Evolutionary conservation across 2,329 filamentous ascomycete genomes (phyloP).

Genomic region (Penicillium polonicum): DNA sequence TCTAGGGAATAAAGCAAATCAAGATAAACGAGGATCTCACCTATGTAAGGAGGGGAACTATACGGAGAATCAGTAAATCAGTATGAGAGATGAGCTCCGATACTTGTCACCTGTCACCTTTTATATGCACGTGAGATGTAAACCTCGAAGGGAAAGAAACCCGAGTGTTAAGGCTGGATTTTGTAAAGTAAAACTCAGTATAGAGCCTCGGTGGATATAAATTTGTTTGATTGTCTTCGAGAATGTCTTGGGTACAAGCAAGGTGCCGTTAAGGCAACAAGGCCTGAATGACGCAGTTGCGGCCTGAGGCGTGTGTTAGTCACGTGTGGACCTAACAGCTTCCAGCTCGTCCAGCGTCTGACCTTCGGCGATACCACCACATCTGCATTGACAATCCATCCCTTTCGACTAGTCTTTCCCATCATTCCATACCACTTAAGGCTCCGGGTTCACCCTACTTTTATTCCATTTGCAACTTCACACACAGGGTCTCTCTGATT

Average conservation of each 20-base stretch:
- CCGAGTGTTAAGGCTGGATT: not conserved
- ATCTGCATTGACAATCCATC: constrained; percentile 18
- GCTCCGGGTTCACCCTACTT: not conserved
- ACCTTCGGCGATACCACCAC: constrained; percentile 20
- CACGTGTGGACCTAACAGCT: constrained; percentile 27
- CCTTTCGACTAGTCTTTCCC: constrained; percentile 11
- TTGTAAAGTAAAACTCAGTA: not conserved
- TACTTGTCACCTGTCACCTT: not conserved
- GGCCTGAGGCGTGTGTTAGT: constrained; percentile 15
- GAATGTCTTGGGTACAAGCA: not conserved
- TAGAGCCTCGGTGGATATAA: not conserved
- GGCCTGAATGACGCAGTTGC: constrained; percentile 15
- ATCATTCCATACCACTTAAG: constrained; percentile 1
- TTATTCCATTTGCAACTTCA: not conserved
- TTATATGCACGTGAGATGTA: not conserved
- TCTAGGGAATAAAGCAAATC: not conserved
- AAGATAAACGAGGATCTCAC: constrained; percentile 11
- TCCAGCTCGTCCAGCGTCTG: constrained; percentile 20
- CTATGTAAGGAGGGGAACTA: constrained; percentile 21
- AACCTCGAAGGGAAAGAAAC: too few relatives aligned
- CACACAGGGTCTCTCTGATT: constrained; percentile 12
- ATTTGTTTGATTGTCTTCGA: constrained; percentile 2
- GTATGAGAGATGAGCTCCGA: not conserved
- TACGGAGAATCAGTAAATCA: constrained; percentile 8
- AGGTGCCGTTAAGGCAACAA: constrained; percentile 15